Base-by-base conservation (phyloP, 1,284 basidiomycete species). In the Schizopora paradoxa region DNA sequence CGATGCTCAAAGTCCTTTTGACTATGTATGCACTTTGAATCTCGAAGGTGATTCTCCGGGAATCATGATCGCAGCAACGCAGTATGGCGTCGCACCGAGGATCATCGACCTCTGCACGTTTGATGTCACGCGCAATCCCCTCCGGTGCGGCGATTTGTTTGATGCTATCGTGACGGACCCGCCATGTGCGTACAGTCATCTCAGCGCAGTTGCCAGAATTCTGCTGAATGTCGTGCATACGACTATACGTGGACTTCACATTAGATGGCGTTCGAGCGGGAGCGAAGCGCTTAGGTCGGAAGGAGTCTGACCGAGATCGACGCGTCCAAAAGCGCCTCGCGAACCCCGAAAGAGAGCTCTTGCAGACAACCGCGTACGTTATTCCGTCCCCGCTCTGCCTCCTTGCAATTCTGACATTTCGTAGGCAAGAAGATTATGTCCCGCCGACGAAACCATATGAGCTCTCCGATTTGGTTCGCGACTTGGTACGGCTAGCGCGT, bases 151-250 rank as follows among this genome's bases (percentile, higher is more conserved):
- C 1, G 85, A 79, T 3, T 65, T 97, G 10, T 89, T 99, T 52
- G 96, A 99, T 58, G 92, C 94, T 1, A 95, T 99, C 53, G 72
- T 96, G 34, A 94, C 92, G 0, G 93, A 96, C 64, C 92, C 92
- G 40, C 91, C 91, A 11, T 94, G 91, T 91, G 63, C 62, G 85
- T 61, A 4, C 8, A 8, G 8, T 38, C 22, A 11, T 25, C 23
- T 41, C 3, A 23, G 13, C 28, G n/a, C n/a, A 25, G 41, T 39
- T 22, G 10, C 16, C 14, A 5, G 10, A 21, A 23, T 37, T 8
- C 35, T 2, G 8, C 37, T 45, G 3, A 5, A 25, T 29, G 25
- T 29, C 19, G 16, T 26, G 32, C 11, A 28, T 41, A 23, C 29
- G 7, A 10, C 51, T 26, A n/a, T n/a, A n/a, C n/a, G n/a, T n/a